Percentiles rank a stretch among this genome's conserved stretches.
Evolutionary conservation across 352 stramenopile genomes (phyloP).

Genomic region (Globisporangium spiculum): DNA sequence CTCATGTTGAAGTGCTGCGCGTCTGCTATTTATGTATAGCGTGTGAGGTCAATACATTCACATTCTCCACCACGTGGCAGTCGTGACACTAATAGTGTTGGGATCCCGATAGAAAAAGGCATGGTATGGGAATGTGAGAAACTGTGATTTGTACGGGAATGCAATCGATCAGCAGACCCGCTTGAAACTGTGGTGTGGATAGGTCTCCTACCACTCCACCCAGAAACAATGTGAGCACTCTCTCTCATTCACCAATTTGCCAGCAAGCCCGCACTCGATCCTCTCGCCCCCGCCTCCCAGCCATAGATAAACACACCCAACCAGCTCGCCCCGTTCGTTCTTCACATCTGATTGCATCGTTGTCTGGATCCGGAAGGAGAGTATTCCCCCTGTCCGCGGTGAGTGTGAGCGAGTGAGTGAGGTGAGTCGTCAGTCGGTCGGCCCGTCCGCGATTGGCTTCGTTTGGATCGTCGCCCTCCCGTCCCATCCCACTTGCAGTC

Average conservation of each 20-base stretch:
- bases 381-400: neutral
- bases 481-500: neutral
- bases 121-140: neutral
- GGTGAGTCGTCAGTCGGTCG: neutral
- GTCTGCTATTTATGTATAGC: neutral
- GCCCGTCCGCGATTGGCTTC: neutral
- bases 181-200: neutral
- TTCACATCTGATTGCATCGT: neutral
- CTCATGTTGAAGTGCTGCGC: neutral
- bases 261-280: neutral
- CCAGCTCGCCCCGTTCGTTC: neutral
- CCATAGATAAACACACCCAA: neutral
- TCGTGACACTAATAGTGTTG: neutral
- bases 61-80: neutral
- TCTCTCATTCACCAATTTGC: neutral
- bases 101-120: neutral
- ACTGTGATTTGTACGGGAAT: neutral
- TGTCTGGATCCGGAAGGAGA: neutral
- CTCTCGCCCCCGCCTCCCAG: too few species aligned
- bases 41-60: neutral
- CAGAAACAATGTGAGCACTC: neutral
- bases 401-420: neutral
- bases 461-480: neutral
- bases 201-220: neutral
- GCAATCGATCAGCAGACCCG: neutral